These are phyloP conservation scores for Gyrodon lividus DNA, from an alignment of 768 basidiomycete genomes.

Conservation along the genomic window DNA sequence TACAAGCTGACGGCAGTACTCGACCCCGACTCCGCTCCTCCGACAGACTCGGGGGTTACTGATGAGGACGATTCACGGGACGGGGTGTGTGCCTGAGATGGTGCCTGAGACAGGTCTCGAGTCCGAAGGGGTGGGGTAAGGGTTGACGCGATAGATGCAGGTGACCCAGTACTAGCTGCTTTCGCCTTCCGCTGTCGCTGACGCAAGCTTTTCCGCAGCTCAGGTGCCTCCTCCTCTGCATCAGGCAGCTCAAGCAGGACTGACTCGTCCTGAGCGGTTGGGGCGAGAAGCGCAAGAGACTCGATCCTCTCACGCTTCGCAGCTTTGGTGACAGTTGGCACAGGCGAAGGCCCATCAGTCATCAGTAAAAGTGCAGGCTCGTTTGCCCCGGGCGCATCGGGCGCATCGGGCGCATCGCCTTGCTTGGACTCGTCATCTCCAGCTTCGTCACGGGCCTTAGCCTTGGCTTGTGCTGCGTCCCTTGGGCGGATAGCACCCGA, in stretches of 20 bases:
- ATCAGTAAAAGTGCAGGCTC: conserved; percentile 17
- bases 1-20: conserved; percentile 34
- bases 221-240: conserved; percentile 18
- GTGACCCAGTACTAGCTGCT: conserved; percentile 18
- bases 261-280: conserved; percentile 7
- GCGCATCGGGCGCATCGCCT: neutral
- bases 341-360: conserved; percentile 9
- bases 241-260: conserved; percentile 15
- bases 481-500: conserved; percentile 11
- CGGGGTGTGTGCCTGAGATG: conserved; percentile 9
- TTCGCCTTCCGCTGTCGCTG: conserved; percentile 28
- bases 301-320: conserved; percentile 25
- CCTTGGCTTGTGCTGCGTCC: conserved; percentile 4
- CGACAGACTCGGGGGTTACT: conserved; percentile 26
- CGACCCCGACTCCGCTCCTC: conserved; percentile 29
- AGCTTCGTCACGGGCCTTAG: conserved; percentile 4
- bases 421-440: conserved; percentile 5
- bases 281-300: conserved; percentile 11
- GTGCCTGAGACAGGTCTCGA: conserved; percentile 18
- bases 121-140: conserved; percentile 27
- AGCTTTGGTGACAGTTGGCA: conserved; percentile 6
- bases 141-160: conserved; percentile 28
- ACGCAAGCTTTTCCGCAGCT: conserved; percentile 31
- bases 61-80: conserved; percentile 23
- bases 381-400: neutral